Percentiles rank a stretch among this genome's conserved stretches.
These are phyloP conservation scores for Ophiocordyceps robertsii DNA, from an alignment of 2,329 filamentous ascomycete genomes.

Conservation along the genomic window DNA sequence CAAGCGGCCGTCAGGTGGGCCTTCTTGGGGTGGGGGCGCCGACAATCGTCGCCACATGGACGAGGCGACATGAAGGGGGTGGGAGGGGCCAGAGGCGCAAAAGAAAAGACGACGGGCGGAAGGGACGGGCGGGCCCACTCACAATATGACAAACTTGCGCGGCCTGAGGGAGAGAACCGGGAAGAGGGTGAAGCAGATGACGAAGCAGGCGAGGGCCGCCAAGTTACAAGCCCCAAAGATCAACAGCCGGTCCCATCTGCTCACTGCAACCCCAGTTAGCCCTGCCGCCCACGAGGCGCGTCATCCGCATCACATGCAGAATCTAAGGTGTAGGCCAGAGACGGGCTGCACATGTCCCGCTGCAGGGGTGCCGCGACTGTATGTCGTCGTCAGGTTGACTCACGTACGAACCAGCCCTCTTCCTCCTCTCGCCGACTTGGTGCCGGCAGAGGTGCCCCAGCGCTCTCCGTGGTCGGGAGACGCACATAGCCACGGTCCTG, in stretches of 20 bases:
- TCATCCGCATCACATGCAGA: constrained; percentile 28
- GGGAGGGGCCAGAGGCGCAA: constrained; percentile 2
- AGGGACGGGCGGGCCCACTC: constrained; percentile 36
- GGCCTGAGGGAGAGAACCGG: constrained; percentile 69
- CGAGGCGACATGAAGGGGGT: constrained; percentile 4
- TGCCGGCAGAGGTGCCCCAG: constrained; percentile 77
- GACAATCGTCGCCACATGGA: neutral
- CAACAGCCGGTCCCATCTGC: constrained; percentile 89
- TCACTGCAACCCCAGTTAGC: constrained; percentile 51
- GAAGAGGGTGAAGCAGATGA: constrained; percentile 83
- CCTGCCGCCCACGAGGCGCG: constrained; percentile 26
- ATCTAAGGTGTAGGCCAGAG: constrained; percentile 16
- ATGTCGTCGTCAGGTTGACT: constrained; percentile 33
- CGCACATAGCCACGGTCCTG: constrained; percentile 75
- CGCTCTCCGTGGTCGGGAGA: constrained; percentile 70
- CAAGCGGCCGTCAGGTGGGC: neutral
- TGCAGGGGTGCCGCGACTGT: constrained; percentile 25
- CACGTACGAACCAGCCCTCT: constrained; percentile 89
- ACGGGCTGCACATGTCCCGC: constrained; percentile 31
- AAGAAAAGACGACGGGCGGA: constrained; percentile 1
- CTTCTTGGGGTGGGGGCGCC: neutral
- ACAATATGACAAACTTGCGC: constrained; percentile 94
- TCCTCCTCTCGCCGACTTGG: constrained; percentile 81
- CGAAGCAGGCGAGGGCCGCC: constrained; percentile 80
- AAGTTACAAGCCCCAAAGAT: constrained; percentile 87